These are phyloP conservation scores for Aspergillus japonicus DNA, from an alignment of 2,329 filamentous ascomycete genomes.

Conservation along the genomic window DNA sequence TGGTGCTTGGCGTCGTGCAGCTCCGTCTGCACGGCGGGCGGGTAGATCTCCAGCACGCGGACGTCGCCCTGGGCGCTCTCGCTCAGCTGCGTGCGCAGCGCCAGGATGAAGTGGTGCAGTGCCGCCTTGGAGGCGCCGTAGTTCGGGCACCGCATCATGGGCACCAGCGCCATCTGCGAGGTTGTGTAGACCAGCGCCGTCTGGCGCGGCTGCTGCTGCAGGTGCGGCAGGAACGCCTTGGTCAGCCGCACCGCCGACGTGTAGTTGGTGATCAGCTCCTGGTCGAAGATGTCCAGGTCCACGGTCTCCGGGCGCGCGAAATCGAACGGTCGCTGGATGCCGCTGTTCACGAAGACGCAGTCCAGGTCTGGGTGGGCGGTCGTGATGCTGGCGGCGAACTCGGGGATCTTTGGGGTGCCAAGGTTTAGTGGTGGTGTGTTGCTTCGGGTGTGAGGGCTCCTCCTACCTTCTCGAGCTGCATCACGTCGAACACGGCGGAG, in stretches of 20 bases:
- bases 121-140: conserved; percentile 59
- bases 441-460: background rate
- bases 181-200: conserved; percentile 51
- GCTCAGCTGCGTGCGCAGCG: conserved; percentile 52
- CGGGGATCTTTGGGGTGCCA: conserved; percentile 15
- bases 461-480: conserved; percentile 47
- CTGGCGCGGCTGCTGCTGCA: conserved; percentile 46
- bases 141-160: conserved; percentile 49
- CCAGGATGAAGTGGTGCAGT: conserved; percentile 54
- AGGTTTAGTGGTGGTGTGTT: background rate
- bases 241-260: conserved; percentile 50
- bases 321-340: conserved; percentile 53
- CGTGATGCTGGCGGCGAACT: conserved; percentile 29
- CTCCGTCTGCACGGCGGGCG: conserved; percentile 58
- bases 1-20: conserved; percentile 56
- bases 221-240: conserved; percentile 50
- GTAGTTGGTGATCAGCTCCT: conserved; percentile 55
- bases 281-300: conserved; percentile 43
- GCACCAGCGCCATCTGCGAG: conserved; percentile 52
- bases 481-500: conserved; percentile 52
- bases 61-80: conserved; percentile 38
- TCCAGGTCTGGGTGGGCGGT: conserved; percentile 52
- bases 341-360: conserved; percentile 54
- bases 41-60: conserved; percentile 56
- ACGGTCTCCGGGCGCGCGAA: conserved; percentile 51